Conservation (phyloP, 352 stramenopile genomes). For the Phytophthora pluvialis region DNA sequence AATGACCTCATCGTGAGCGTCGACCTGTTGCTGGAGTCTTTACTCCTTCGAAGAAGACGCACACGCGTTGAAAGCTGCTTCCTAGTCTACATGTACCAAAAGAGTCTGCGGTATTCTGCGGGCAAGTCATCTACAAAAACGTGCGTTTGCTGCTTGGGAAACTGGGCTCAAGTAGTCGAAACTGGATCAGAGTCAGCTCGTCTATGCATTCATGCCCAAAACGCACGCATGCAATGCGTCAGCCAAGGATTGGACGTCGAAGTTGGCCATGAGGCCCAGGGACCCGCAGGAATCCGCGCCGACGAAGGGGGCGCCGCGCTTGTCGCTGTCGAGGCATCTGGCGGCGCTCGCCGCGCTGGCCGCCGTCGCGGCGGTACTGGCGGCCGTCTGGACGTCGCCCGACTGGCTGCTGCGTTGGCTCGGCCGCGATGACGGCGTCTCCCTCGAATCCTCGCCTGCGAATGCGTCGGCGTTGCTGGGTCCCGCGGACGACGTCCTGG, state of each 20-base stretch:
- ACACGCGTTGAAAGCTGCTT: too few species aligned
- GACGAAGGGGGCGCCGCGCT: conserved; percentile 1
- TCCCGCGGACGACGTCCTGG: conserved; percentile 24
- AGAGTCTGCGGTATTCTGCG: too few species aligned
- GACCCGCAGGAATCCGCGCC: too few species aligned
- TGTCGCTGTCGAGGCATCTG: conserved; percentile 9
- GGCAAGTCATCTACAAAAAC: too few species aligned
- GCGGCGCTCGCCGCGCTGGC: conserved; percentile 46
- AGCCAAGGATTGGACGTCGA: conserved; percentile 22
- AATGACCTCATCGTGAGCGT: too few species aligned
- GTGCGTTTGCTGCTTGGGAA: conserved; percentile 9
- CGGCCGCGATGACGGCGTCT: too few species aligned
- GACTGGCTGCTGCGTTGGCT: conserved; percentile 7
- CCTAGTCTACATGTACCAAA: too few species aligned
- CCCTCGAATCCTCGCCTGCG: conserved; percentile 5
- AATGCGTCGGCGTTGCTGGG: not conserved
- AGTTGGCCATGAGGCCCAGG: too few species aligned
- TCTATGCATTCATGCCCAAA: not conserved
- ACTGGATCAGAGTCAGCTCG: not conserved
- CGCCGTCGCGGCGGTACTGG: conserved; percentile 44
- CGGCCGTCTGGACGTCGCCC: conserved; percentile 28
- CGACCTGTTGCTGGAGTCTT: too few species aligned
- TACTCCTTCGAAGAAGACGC: too few species aligned
- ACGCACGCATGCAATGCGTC: not conserved
- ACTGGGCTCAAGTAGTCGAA: not conserved